phyloP scores from a whole-genome alignment of 441 rosid species.

The Euphorbia schlechtendalii region DNA sequence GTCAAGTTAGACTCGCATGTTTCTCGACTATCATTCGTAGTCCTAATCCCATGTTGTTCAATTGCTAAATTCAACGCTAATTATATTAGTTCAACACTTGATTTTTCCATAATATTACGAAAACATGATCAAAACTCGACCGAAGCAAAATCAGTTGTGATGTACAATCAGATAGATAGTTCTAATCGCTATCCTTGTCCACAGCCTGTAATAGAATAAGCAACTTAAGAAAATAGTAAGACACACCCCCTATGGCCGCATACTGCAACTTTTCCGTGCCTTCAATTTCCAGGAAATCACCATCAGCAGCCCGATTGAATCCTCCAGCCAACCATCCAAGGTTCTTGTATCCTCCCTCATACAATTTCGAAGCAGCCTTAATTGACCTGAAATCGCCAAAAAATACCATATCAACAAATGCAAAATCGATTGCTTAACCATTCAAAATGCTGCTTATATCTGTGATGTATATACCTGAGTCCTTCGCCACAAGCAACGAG shows the following conservation, averaged over 20 bases:
- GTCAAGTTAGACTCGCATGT: not conserved
- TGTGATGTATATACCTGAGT: slow-evolving; percentile 39
- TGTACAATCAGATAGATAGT: not conserved
- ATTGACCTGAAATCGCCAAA: slow-evolving; percentile 38
- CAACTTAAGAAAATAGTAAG: slow-evolving; percentile 61
- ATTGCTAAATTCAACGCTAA: not conserved
- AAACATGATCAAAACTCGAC: not conserved
- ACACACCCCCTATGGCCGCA: slow-evolving; percentile 80
- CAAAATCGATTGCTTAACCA: too few relatives aligned
- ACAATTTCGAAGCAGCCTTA: slow-evolving; percentile 56
- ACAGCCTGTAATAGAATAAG: slow-evolving; percentile 45
- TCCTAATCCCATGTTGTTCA: not conserved
- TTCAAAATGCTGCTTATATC: too few relatives aligned
- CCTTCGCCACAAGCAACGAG: slow-evolving; percentile 95
- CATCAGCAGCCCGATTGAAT: slow-evolving; percentile 50
- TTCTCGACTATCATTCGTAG: not conserved
- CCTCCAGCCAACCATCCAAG: slow-evolving; percentile 88
- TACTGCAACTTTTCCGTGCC: slow-evolving; percentile 70
- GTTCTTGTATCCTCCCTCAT: slow-evolving; percentile 54
- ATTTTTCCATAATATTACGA: not conserved
- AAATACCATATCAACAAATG: not conserved
- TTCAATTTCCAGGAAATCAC: slow-evolving; percentile 57
- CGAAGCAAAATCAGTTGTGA: slow-evolving; percentile 8
- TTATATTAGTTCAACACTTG: not conserved
- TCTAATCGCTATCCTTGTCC: slow-evolving; percentile 26